Conservation (phyloP, 2,329 filamentous ascomycete genomes). For the Trichoderma semiorbis region DNA sequence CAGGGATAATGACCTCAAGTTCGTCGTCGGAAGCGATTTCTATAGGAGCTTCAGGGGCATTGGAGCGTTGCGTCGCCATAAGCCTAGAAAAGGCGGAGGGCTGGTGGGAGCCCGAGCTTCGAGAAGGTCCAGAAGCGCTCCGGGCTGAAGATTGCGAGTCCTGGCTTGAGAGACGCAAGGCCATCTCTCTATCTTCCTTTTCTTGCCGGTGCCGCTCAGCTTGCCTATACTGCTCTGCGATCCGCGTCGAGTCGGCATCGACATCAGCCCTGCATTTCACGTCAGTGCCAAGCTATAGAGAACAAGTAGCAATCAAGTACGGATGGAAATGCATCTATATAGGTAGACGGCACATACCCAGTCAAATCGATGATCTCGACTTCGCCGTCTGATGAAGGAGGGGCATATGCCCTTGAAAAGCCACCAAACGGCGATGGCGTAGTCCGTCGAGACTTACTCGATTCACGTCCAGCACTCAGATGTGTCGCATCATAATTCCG, state of each 20-base stretch:
- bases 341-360: constrained; percentile 29
- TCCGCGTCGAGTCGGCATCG: constrained; percentile 26
- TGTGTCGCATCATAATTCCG: constrained; percentile 25
- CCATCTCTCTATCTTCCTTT: constrained; percentile 29
- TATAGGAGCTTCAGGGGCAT: neutral
- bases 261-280: constrained; percentile 33
- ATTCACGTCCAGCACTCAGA: constrained; percentile 17
- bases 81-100: constrained; percentile 17
- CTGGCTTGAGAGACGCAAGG: constrained; percentile 27
- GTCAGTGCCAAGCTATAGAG: constrained; percentile 20
- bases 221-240: constrained; percentile 36
- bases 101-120: neutral
- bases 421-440: constrained; percentile 22
- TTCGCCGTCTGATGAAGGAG: neutral
- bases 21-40: neutral
- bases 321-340: neutral
- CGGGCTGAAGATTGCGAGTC: neutral
- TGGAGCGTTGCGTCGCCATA: constrained; percentile 20
- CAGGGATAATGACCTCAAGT: neutral
- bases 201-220: constrained; percentile 33
- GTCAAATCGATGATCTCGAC: constrained; percentile 42
- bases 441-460: constrained; percentile 35
- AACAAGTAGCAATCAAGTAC: neutral
- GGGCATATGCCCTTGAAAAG: neutral
- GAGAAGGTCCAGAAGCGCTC: neutral